A percentile compares a stretch with the other conserved stretches of the same genome.
phyloP scores from a whole-genome alignment of 2,329 filamentous ascomycete genomes.

The Scytalidium sp. region DNA sequence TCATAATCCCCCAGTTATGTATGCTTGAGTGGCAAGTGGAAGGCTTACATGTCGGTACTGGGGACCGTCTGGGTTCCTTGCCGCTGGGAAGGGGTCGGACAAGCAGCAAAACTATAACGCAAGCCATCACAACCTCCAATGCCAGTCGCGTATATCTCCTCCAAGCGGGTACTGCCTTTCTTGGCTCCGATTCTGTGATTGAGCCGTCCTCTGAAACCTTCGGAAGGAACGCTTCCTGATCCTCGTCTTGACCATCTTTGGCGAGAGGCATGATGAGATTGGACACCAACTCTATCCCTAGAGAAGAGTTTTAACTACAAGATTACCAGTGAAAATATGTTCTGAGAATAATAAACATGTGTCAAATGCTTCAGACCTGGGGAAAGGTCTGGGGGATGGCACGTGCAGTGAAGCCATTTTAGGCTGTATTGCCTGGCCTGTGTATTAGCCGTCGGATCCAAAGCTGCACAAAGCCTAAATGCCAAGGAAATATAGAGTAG shows the following conservation, averaged over 20 bases:
- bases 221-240: background rate
- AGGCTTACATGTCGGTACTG: constrained; percentile 6
- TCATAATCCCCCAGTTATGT: background rate
- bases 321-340: no score
- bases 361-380: no score
- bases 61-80: background rate
- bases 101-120: constrained; percentile 1
- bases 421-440: no score
- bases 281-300: no score
- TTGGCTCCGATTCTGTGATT: background rate
- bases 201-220: background rate
- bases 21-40: background rate
- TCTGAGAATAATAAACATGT: no score
- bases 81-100: background rate
- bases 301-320: no score
- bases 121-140: constrained; percentile 6
- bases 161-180: background rate
- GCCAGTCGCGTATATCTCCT: background rate
- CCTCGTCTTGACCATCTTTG: background rate
- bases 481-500: no score
- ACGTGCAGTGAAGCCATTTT: no score
- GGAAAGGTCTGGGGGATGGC: no score
- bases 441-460: no score
- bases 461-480: no score
- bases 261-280: background rate